These are phyloP conservation scores for Hirsutella thompsonii DNA, from an alignment of 2,329 filamentous ascomycete genomes.

Conservation along the genomic window DNA sequence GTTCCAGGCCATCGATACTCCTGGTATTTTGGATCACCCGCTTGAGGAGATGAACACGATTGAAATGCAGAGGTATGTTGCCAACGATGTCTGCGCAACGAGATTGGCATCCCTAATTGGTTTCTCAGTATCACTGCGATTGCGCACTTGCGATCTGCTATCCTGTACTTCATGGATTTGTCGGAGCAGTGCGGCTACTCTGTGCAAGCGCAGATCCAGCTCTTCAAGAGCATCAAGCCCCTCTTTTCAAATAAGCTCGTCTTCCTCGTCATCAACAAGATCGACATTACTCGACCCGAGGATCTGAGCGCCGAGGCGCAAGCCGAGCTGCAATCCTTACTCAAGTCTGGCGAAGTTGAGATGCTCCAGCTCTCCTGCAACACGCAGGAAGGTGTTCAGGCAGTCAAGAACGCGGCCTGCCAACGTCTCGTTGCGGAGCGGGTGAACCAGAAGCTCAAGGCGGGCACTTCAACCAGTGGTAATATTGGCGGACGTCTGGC, in stretches of 20 bases:
- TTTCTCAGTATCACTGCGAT: constrained; percentile 74
- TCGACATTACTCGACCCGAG: constrained; percentile 78
- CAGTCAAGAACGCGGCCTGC: constrained; percentile 89
- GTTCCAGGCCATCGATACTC: constrained; percentile 80
- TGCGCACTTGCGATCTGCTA: constrained; percentile 87
- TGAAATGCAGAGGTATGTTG: constrained; percentile 84
- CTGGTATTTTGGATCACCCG: constrained; percentile 94
- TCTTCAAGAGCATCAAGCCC: constrained; percentile 94
- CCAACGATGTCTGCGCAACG: too few species aligned
- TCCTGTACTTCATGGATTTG: constrained; percentile 96
- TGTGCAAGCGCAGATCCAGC: constrained; percentile 79
- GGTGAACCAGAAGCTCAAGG: constrained; percentile 92
- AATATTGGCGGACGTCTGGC: constrained; percentile 69
- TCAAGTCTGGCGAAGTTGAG: constrained; percentile 83
- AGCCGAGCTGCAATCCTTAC: constrained; percentile 62
- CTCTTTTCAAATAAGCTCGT: constrained; percentile 96
- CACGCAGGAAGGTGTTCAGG: constrained; percentile 85
- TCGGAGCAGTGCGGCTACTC: constrained; percentile 96
- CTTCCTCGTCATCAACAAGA: constrained; percentile 97
- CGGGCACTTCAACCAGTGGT: constrained; percentile 66
- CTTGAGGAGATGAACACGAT: constrained; percentile 99
- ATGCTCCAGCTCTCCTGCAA: constrained; percentile 89
- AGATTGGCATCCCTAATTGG: constrained; percentile 1
- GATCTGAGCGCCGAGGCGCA: constrained; percentile 73
- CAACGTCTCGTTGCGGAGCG: constrained; percentile 86